Base-by-base conservation (phyloP, 352 stramenopile genomes). In the Poterioochromonas sp. region DNA sequence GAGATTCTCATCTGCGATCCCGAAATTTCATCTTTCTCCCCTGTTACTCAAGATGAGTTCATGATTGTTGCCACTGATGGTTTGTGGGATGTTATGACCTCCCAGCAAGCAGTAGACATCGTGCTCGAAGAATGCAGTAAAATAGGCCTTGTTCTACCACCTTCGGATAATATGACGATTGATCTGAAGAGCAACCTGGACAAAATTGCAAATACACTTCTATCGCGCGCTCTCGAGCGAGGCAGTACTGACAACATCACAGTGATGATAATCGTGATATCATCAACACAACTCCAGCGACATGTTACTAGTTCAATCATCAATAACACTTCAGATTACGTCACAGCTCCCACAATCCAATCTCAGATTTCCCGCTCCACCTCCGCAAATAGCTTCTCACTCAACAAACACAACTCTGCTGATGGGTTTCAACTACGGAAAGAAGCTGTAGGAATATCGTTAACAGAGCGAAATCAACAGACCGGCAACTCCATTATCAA, bases 61-160 rank as follows among this genome's bases (percentile, higher is more conserved):
- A 79, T 95, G 44, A 91, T 95, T 79, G 90, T 95, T n/a, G 84
- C 69, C 86, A 92, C 87, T 29, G 90, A 95, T 80, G 90, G 90
- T 1, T 81, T 95, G 29, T 95, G 90, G 90, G 90, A 95, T 79
- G 91, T 91, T 68, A 79, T 94, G 29, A 89, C 84, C 76, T 94
- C 92, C 79, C 86, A 95, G 79, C 89, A 94, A 71, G 90, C 89
- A 0, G 89, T 94, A 0, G 86, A 69, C 41, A 32, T 44, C 11
- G 34, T 69, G 39, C 32, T 8, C 3, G 3, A 69, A 18, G 8
- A 43, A 43, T 43, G 8, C 2, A 22, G 29, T 5, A 62, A 62
- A 69, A 11, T 18, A 43, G 60, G 8, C 39, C 41, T 40, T 43
- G 11, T 1, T 69, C 12, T 69, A 15, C n/a, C 8, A 1, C 26